Evolutionary conservation across 371 early-diverging fungal species (phyloP).

Genomic region (Vittaforma corneae): DNA sequence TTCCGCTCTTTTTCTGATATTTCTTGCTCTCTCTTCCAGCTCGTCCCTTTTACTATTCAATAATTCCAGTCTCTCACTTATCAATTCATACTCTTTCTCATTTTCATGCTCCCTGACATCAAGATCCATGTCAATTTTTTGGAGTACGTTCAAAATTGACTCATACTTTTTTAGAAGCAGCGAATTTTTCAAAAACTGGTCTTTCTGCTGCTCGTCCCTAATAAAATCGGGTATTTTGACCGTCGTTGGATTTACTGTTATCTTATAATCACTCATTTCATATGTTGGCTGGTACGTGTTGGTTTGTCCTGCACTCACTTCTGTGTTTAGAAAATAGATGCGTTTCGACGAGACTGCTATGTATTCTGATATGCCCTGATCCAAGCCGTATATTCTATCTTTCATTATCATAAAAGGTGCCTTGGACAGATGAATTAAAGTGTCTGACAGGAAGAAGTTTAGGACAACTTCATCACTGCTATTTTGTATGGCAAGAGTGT

Average conservation of each 20-base stretch:
- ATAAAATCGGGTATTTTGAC: background rate
- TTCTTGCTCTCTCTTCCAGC: background rate
- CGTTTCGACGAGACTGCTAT: background rate
- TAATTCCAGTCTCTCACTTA: background rate
- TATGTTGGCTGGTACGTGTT: background rate
- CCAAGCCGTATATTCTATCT: background rate
- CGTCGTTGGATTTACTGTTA: background rate
- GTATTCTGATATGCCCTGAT: background rate
- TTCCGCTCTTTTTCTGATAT: background rate
- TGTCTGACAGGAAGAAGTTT: background rate
- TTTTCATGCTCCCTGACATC: background rate
- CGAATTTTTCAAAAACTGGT: background rate
- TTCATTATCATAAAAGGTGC: background rate
- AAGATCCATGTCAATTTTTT: background rate
- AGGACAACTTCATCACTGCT: background rate
- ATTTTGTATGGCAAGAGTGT: background rate
- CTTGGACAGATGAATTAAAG: background rate
- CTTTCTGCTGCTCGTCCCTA: background rate
- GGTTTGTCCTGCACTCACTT: background rate
- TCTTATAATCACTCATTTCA: background rate
- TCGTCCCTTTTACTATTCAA: too few species aligned
- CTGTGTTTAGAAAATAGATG: background rate
- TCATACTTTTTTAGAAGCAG: background rate
- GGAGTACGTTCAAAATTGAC: background rate
- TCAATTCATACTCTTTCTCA: background rate